These are phyloP conservation scores for Fusarium oligoseptatum DNA, from an alignment of 2,329 filamentous ascomycete species.

Conservation along the genomic window DNA sequence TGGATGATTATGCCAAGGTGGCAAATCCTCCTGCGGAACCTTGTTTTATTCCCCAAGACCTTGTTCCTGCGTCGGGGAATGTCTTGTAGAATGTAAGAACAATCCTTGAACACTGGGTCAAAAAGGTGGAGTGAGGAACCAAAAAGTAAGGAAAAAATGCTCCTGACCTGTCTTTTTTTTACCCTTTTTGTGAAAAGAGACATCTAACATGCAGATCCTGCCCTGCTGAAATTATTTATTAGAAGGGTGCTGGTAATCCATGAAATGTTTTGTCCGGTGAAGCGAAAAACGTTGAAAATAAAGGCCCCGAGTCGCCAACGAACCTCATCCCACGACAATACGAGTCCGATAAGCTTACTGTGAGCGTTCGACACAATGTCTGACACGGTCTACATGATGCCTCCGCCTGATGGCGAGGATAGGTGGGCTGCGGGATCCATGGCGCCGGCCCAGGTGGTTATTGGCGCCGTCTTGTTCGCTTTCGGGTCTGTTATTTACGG, in stretches of 20 bases:
- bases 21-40: neutral
- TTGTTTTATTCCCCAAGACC: neutral
- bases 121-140: constrained; percentile 13
- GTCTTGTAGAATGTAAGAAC: neutral
- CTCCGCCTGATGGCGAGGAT: constrained; percentile 27
- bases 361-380: constrained; percentile 18
- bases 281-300: neutral
- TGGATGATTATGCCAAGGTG: neutral
- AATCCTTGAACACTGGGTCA: constrained; percentile 20
- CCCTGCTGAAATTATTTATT: neutral
- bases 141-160: constrained; percentile 12
- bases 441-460: constrained; percentile 21
- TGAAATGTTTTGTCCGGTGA: neutral
- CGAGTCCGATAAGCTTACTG: neutral
- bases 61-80: neutral
- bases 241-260: neutral
- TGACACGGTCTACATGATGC: constrained; percentile 38
- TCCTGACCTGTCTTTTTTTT: constrained; percentile 6
- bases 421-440: constrained; percentile 34
- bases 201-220: constrained; percentile 27
- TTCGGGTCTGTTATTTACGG: constrained; percentile 31
- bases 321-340: neutral
- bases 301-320: neutral
- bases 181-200: neutral
- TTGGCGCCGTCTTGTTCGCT: constrained; percentile 34